Percentiles rank a stretch among this genome's conserved stretches.
phyloP scores from a whole-genome alignment of 2,329 filamentous ascomycete species.

The Cladosporium colombiae region DNA sequence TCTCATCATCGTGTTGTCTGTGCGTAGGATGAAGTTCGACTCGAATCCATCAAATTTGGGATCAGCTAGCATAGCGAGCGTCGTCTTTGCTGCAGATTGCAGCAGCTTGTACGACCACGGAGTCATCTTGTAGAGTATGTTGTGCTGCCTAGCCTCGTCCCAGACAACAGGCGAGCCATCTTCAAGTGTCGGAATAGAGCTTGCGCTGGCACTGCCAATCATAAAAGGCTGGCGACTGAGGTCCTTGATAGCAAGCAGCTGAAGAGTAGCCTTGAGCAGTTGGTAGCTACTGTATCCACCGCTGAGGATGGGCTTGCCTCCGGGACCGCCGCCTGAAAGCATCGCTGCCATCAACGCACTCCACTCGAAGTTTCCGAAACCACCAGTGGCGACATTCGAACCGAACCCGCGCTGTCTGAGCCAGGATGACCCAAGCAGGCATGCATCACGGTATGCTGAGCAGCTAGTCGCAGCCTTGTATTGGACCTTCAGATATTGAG shows the following conservation, averaged over 20 bases:
- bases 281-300: constrained; percentile 85
- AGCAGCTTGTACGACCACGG: constrained; percentile 77
- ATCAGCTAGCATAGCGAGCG: constrained; percentile 74
- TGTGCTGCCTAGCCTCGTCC: constrained; percentile 72
- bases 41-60: constrained; percentile 78
- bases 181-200: constrained; percentile 28
- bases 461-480: constrained; percentile 70
- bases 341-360: constrained; percentile 75
- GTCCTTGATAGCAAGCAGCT: constrained; percentile 76
- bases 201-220: constrained; percentile 43
- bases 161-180: constrained; percentile 69
- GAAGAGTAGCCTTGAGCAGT: constrained; percentile 90
- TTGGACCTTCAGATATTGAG: constrained; percentile 73
- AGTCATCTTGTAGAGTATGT: constrained; percentile 88
- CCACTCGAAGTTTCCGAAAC: constrained; percentile 95
- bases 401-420: constrained; percentile 82
- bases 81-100: constrained; percentile 71
- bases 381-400: constrained; percentile 69
- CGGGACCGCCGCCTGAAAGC: constrained; percentile 72
- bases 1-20: constrained; percentile 52
- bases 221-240: constrained; percentile 63
- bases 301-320: constrained; percentile 71
- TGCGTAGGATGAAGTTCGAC: constrained; percentile 72
- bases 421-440: constrained; percentile 84
- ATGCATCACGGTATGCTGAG: constrained; percentile 76